Evolutionary conservation across 2,329 filamentous ascomycete species (phyloP), one percentile per base, ranked within the genome.

Genomic region (Hypocreales sp.): DNA sequence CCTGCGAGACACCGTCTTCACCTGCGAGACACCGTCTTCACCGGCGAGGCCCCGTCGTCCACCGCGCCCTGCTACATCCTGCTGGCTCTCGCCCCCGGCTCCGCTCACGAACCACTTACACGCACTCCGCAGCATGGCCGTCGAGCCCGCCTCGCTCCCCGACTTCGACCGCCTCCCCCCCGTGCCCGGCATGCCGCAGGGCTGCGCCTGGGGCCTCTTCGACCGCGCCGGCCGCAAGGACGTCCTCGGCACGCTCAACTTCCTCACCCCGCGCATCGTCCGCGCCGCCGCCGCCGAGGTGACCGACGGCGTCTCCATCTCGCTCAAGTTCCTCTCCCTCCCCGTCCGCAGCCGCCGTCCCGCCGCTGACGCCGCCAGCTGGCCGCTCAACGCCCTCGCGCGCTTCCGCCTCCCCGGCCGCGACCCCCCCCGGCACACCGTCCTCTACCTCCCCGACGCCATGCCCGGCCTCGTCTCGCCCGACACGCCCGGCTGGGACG

Each of bases 151-250:
- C 7, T 33, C 33, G n/a, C 33, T 64, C 10, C 61, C 61, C 1
- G 51, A 60, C 37, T 61, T 56, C 29, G 56, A 61, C 26, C 33
- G 46, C 35, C 47, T 61, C 5, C 56, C 57, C 10, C 36, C 38
- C 23, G 55, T 62, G 8, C 35, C 54, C 10, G 53, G 48, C 15
- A 58, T 60, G 49, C 58, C 56, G 0, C 50, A 59, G 26, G 58
- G 61, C 8, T 66, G 59, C 29, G 58, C 58, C 5, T 68, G 64
- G 64, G 63, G 64, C 2, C 8, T 67, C 4, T 66, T 65, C 29
- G 45, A 44, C n/a, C 31, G 27, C 0, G 51, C 59, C 28, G 60
- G 58, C 10, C 45, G 56, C 26, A 63, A 62, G 23, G 64, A 70
- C 25, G 35, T 57, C 13, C 40, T 61, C 6, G 64, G 64, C 4